Evolutionary conservation across 306 rosid species (phyloP).

Genomic region (Lablab purpureus): DNA sequence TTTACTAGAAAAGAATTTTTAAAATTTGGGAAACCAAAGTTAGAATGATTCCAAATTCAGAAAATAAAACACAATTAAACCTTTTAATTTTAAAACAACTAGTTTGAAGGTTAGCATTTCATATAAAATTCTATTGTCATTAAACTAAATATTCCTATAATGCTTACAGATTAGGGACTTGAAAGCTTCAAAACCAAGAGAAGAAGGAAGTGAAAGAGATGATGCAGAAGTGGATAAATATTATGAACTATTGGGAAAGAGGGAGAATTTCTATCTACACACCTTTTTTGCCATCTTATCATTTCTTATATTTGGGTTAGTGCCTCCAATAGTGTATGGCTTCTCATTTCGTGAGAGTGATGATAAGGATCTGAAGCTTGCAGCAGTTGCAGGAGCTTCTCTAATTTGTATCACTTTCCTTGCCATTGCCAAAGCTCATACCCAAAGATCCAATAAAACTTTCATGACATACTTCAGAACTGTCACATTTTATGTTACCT

Average conservation of each 20-base stretch:
- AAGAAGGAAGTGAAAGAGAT: conserved; percentile 28
- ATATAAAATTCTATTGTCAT: too few species aligned
- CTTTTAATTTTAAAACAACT: too few species aligned
- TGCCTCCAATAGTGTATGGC: conserved; percentile 70
- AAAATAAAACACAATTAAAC: too few species aligned
- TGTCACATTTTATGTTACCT: conserved; percentile 45
- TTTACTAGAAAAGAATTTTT: too few species aligned
- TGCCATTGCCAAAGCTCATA: conserved; percentile 61
- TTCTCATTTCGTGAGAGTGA: conserved; percentile 64
- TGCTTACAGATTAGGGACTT: conserved; percentile 64
- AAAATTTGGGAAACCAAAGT: too few species aligned
- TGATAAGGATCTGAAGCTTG: conserved; percentile 66
- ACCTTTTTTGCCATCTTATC: conserved; percentile 57
- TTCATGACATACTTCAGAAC: conserved; percentile 48
- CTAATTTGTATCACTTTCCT: conserved; percentile 63
- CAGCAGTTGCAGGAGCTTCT: conserved; percentile 72
- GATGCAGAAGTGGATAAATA: conserved; percentile 49
- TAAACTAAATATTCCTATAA: not conserved
- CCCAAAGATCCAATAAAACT: conserved; percentile 43
- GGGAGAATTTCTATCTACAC: conserved; percentile 61
- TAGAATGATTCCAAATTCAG: too few species aligned
- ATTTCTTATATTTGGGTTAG: conserved; percentile 65
- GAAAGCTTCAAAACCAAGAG: conserved; percentile 49
- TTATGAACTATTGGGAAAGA: conserved; percentile 53
- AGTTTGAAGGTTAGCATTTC: too few species aligned